Base-by-base conservation (phyloP, 2,329 filamentous ascomycete species). In the Ascochyta lentis region DNA sequence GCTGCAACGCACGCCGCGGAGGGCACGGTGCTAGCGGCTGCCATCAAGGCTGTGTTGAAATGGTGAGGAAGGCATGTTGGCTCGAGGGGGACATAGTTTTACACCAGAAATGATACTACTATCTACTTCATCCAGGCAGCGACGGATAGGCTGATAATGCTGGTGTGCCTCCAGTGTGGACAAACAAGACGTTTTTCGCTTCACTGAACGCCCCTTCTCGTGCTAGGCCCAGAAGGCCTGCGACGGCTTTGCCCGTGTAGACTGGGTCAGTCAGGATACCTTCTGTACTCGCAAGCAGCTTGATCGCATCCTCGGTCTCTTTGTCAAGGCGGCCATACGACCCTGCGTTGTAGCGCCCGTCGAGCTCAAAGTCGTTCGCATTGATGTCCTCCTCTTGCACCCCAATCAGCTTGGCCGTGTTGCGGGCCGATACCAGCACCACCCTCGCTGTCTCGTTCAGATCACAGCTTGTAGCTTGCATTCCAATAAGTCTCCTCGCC, bases 1-100 rank as follows among this genome's bases (percentile, higher is more conserved):
- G 70, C 74, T 6, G 72, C 68, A 5, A 79, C 77, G 4, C 68
- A 79, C 40, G 70, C 68, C 3, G 42, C 53, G 0, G 70, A 80
- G 58, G 59, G 59, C 1, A 65, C 65, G 31, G 74, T 71, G 5
- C 60, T 80, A 12, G 68, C 75, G 54, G 67, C 64, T 31, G 74
- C 75, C 8, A 60, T 70, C 10, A 49, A 38, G 29, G 9, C 23
- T 40, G 59, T 35, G n/a, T 19, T 69, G 44, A 58, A 59, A 10
- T 69, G 65, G 66, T 67, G 35, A 55, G 15, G 23, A 43, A 29
- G 38, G 41, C 27, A 37, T 10, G n/a, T n/a, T 12, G 12, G 12
- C 29, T 31, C 29, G 27, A 29, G 8, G 8, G 9, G 12, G 3
- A 3, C 4, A 31, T 13, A 13, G 10, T 1, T 4, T 13, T 15